A percentile compares a stretch with the other conserved stretches of the same genome.
Conservation (phyloP, 495 filamentous ascomycete species). For the Amniculicola lignicola region DNA sequence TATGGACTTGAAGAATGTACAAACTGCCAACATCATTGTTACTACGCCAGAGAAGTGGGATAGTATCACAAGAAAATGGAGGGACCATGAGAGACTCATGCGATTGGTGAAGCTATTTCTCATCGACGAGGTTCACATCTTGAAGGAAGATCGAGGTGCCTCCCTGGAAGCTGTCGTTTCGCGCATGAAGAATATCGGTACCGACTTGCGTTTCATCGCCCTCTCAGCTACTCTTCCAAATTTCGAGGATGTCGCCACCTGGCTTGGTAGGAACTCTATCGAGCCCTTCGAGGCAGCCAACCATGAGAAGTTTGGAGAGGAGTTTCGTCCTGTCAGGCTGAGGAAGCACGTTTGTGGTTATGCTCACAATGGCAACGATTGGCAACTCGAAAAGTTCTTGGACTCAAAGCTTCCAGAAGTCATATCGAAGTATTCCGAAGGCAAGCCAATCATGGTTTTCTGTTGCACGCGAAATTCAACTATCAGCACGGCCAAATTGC, state of each 20-base stretch:
- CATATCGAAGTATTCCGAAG: constrained; percentile 70
- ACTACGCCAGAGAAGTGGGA: constrained; percentile 99
- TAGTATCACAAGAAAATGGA: constrained; percentile 93
- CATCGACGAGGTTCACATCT: constrained; percentile 94
- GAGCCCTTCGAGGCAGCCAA: constrained; percentile 66
- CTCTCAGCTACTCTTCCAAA: constrained; percentile 94
- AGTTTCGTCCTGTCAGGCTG: constrained; percentile 82
- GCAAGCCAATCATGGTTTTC: constrained; percentile 90
- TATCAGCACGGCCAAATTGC: constrained; percentile 67
- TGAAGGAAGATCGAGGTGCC: constrained; percentile 85
- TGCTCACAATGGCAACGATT: constrained; percentile 69
- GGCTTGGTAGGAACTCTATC: constrained; percentile 77
- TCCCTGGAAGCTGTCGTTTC: constrained; percentile 95
- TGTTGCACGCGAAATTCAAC: constrained; percentile 82
- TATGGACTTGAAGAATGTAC: constrained; percentile 67
- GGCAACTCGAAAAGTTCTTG: constrained; percentile 77
- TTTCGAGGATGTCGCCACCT: constrained; percentile 81
- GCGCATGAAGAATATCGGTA: constrained; percentile 89
- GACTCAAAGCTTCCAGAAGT: constrained; percentile 71
- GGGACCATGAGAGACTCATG: constrained; percentile 80
- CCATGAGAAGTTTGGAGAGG: constrained; percentile 82
- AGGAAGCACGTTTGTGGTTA: constrained; percentile 85
- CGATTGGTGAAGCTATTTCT: constrained; percentile 85
- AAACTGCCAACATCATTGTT: constrained; percentile 84
- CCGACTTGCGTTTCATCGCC: constrained; percentile 84